Conservation (phyloP, 495 filamentous ascomycete genomes). For the Tuber umbilicatum region DNA sequence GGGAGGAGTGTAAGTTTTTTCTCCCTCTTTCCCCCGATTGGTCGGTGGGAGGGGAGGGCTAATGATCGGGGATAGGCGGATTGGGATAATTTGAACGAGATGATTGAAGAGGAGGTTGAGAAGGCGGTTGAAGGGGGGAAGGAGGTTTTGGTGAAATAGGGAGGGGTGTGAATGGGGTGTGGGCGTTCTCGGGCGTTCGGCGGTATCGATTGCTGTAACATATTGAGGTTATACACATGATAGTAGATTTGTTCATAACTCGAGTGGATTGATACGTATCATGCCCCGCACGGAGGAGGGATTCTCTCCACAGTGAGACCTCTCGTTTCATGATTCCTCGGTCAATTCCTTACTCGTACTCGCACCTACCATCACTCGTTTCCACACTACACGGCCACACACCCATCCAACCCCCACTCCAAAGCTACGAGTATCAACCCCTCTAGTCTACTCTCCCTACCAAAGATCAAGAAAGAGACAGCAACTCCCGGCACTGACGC, state of each 20-base stretch:
- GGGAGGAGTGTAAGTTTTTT: constrained; percentile 73
- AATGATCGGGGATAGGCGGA: constrained; percentile 11
- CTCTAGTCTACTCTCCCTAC: not conserved
- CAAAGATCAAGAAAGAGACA: not conserved
- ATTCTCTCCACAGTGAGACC: not conserved
- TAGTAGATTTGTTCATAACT: not conserved
- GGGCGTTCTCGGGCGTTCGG: constrained; percentile 21
- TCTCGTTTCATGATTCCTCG: not conserved
- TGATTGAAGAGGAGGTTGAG: constrained; percentile 34
- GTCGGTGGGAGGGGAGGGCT: not conserved
- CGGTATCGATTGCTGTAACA: not conserved
- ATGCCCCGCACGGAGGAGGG: not conserved
- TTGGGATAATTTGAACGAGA: constrained; percentile 30
- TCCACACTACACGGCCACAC: too few species aligned
- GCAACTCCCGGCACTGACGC: not conserved
- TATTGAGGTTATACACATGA: not conserved
- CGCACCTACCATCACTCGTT: too few species aligned
- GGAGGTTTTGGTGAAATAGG: constrained; percentile 59
- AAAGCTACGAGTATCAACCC: too few species aligned
- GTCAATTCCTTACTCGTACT: not conserved
- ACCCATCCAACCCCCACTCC: too few species aligned
- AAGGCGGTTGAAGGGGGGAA: constrained; percentile 18
- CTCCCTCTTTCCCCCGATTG: constrained; percentile 50
- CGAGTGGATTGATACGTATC: not conserved
- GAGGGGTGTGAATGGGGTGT: not conserved